Percentiles rank a stretch among this genome's conserved stretches.
phyloP scores from a whole-genome alignment of 305 asterid species.

The Fraxinus sp. region DNA sequence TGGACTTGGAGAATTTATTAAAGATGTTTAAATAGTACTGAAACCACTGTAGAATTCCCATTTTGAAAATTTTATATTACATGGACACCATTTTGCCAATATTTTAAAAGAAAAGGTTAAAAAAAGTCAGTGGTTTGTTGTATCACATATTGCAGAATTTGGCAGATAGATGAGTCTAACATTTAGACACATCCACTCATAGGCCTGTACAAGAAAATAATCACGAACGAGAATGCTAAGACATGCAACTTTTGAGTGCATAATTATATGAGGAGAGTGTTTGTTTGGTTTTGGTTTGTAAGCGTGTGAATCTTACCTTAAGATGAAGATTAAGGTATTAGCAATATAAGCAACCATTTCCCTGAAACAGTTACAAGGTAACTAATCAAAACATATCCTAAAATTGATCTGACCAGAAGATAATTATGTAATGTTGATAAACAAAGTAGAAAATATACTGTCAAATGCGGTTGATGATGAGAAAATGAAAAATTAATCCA shows the following conservation, averaged over 20 bases:
- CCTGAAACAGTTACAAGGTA: slow-evolving; percentile 60
- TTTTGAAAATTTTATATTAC: background rate
- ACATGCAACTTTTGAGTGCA: background rate
- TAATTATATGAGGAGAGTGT: background rate
- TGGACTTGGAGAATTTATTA: background rate
- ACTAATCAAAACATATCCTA: slow-evolving; percentile 24
- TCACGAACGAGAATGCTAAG: background rate
- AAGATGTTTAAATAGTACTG: background rate
- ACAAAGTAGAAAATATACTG: background rate
- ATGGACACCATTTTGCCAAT: background rate
- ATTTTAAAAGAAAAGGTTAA: background rate
- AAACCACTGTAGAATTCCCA: background rate
- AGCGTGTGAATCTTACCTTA: slow-evolving; percentile 54
- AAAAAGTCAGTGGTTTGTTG: background rate
- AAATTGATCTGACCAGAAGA: slow-evolving; percentile 21
- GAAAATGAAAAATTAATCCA: slow-evolving; percentile 1
- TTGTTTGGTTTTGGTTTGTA: background rate
- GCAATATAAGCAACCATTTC: slow-evolving; percentile 97
- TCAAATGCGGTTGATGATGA: slow-evolving; percentile 6
- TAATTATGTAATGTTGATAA: background rate
- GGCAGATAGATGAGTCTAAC: background rate
- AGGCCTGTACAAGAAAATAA: background rate
- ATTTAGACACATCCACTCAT: background rate
- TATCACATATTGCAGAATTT: background rate
- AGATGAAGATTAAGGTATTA: slow-evolving; percentile 87